Base-by-base conservation (phyloP, 2,329 filamentous ascomycete species). In the Calonectria pteridis region DNA sequence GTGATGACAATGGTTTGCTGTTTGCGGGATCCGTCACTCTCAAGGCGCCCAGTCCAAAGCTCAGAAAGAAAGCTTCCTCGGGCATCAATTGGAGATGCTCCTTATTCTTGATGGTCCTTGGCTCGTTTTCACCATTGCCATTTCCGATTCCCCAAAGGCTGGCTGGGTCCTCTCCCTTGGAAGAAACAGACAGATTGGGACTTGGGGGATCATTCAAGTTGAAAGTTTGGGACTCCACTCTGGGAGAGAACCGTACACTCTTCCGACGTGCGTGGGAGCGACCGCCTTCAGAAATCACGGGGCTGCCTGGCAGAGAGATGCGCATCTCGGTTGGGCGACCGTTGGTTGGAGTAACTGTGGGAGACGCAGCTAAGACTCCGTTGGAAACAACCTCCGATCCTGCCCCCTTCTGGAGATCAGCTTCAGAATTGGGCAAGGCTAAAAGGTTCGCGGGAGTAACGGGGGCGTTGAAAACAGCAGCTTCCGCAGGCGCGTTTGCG, bases 11-110 rank as follows among this genome's bases (percentile, higher is more conserved):
- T 2, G 85, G 80, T 26, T 81, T 77, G 10, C 86, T 84, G 0
- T 86, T 89, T 1, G 79, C 77, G 1, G 87, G 85, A 72, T 93
- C 88, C 2, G 85, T 85, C 16, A 98, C 88, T 4, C 88, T 85
- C 11, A 99, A 88, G 5, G 90, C 90, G 0, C 96, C 96, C 1
- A 99, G 87, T 0, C 90, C 93, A 82, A 97, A 98, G 6, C 88
- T 89, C 13, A 99, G 89, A 83, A 98, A 99, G 84, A 98, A 97
- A 0, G 95, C 93, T 84, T 99, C 97, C 83, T 98, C 95, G 0
- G 93, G 90, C 3, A 93, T 95, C 11, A 99, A 88, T 82, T 98
- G 97, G n/a, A 98, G 91, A 81, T 98, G 95, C 81, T 99, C 97
- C 85, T 86, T 89, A 77, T 91, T 88, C 65, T 84, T 79, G 4